Evolutionary conservation across 768 basidiomycete species (phyloP).

Genomic region (Cyclocybe aegerita): DNA sequence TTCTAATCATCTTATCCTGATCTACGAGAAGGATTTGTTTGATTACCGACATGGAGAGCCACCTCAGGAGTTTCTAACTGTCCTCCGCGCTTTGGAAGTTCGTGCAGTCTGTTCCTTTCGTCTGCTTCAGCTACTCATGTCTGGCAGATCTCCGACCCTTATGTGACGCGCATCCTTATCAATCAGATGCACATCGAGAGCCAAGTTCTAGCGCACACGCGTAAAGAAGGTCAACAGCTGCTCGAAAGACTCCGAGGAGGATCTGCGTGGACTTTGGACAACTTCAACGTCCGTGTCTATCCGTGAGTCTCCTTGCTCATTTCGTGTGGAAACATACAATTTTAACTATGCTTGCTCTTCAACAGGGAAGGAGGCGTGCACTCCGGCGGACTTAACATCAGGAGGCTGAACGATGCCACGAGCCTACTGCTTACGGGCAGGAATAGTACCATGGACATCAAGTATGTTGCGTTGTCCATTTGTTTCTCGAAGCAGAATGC

Average conservation of each 20-base stretch:
- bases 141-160: conserved; percentile 66
- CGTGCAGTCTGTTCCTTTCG: conserved; percentile 16
- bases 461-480: conserved; percentile 31
- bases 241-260: conserved; percentile 44
- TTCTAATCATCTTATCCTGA: conserved; percentile 50
- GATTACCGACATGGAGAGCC: conserved; percentile 80
- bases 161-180: conserved; percentile 80
- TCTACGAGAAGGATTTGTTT: conserved; percentile 74
- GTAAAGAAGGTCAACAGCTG: conserved; percentile 60
- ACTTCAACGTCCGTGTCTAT: conserved; percentile 62
- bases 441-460: conserved; percentile 46
- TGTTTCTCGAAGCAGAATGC: neutral
- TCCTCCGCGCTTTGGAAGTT: conserved; percentile 82
- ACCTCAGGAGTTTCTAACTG: conserved; percentile 57
- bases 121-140: no score
- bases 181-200: conserved; percentile 73
- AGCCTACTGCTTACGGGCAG: conserved; percentile 54
- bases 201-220: conserved; percentile 61
- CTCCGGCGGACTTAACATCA: conserved; percentile 38
- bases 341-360: neutral
- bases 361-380: conserved; percentile 68
- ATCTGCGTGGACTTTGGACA: conserved; percentile 61
- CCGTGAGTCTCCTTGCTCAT: conserved; percentile 41
- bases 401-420: conserved; percentile 29
- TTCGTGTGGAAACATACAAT: neutral